Evolutionary conservation across 179 eudicot species (phyloP), one percentile per base, ranked within the genome.

Genomic region (Beta corolliflora): DNA sequence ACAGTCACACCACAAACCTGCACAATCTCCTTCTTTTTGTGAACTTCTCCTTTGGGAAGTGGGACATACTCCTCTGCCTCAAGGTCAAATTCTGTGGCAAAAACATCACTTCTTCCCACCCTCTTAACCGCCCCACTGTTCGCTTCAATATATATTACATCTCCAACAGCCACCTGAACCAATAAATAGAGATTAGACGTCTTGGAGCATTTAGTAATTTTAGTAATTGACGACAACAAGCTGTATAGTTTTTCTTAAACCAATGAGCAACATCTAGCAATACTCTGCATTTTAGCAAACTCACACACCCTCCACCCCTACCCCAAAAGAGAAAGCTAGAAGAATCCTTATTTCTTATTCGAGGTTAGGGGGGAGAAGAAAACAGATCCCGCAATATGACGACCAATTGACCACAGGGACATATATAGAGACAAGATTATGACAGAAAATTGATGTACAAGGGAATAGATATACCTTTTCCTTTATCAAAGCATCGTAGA

Each of bases 61-160:
- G 99, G 98, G 68, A 96, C 99, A 86, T 96, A 95, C 82, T 95
- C 99, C 87, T 94, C 98, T 58, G 98, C 99, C 91, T 96, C 99
- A 12, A 96, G 97, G 88, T 96, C 97, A 75, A 96, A 96, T 81
- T 96, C 99, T 31, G 99, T 94, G 56, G 99, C 99, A 89, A 96
- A 96, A 81, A 95, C 97, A 87, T 96, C 99, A 84, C 98, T 96
- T 84, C 99, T 91, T 29, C 99, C 98, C 71, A 96, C 99, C 77
- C 99, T 91, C 77, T 96, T 92, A 58, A 92, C 99, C 54, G 99
- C 98, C 56, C 99, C 99, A 77, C 99, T 94, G 80, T 96, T 94
- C 52, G 98, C 94, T 90, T 96, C 98, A 79, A 96, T 90, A 84
- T 89, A 96, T 86, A 92, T 92, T 73, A 94, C 99, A 81, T 96